These are phyloP conservation scores for Blastobotrys arbuscula DNA, from an alignment of 1,139 yeast genomes.

Conservation along the genomic window DNA sequence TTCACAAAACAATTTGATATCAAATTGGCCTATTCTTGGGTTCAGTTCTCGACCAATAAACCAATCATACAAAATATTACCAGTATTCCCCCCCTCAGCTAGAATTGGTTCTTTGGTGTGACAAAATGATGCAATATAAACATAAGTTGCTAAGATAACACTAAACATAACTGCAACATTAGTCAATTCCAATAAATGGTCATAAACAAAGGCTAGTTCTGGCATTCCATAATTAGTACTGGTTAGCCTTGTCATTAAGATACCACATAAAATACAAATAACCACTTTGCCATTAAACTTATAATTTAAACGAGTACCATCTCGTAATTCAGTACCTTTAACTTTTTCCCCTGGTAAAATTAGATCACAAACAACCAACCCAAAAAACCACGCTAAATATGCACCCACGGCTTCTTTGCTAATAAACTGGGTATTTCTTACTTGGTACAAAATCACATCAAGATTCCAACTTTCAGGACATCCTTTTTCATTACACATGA, in stretches of 20 bases:
- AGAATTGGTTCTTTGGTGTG: conserved; percentile 59
- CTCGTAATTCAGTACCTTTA: conserved; percentile 68
- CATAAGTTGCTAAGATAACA: conserved; percentile 53
- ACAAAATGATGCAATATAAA: conserved; percentile 65
- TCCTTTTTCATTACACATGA: conserved; percentile 37
- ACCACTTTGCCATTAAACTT: conserved; percentile 75
- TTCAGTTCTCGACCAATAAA: conserved; percentile 94
- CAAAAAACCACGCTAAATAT: conserved; percentile 70
- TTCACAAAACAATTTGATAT: conserved; percentile 87
- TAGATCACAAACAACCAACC: conserved; percentile 56
- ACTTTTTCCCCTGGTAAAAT: conserved; percentile 66
- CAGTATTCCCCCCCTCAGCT: conserved; percentile 84
- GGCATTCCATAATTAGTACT: conserved; percentile 56
- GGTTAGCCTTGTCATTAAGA: conserved; percentile 48
- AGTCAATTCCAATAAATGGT: conserved; percentile 60
- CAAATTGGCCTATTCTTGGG: conserved; percentile 82
- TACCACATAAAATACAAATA: conserved; percentile 42
- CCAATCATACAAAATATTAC: conserved; percentile 78
- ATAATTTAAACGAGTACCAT: conserved; percentile 64
- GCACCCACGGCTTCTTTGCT: conserved; percentile 49
- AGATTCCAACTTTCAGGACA: conserved; percentile 30
- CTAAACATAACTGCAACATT: conserved; percentile 62
- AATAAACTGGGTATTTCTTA: conserved; percentile 21
- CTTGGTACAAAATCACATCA: conserved; percentile 31
- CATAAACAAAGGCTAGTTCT: conserved; percentile 70